A percentile compares a stretch with the other conserved stretches of the same genome.
These are phyloP conservation scores for Saturnispora kantuleensis DNA, from an alignment of 805 yeast genomes.

Conservation along the genomic window DNA sequence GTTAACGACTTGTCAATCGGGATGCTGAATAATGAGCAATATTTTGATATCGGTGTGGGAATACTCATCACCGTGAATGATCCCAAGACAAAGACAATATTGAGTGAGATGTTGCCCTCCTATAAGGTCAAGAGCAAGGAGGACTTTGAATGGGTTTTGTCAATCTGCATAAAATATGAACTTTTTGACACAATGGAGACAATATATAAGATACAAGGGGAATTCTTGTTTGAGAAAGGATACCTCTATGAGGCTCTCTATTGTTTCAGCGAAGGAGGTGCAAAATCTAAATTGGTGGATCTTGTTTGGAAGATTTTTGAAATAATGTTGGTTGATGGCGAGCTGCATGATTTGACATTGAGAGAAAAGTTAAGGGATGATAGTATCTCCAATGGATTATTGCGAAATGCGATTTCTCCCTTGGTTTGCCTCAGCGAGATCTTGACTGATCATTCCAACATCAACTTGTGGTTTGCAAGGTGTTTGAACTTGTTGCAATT, in stretches of 20 bases:
- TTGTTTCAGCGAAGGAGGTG: constrained; percentile 56
- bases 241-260: constrained; percentile 49
- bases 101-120: constrained; percentile 50
- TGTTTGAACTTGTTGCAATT: constrained; percentile 36
- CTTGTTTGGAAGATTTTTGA: constrained; percentile 57
- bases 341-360: constrained; percentile 41
- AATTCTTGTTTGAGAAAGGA: constrained; percentile 19
- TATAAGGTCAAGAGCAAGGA: constrained; percentile 57
- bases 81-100: constrained; percentile 32
- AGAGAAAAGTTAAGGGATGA: constrained; percentile 15
- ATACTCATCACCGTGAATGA: constrained; percentile 40
- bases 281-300: constrained; percentile 39
- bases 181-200: constrained; percentile 47
- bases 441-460: constrained; percentile 26
- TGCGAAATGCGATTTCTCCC: constrained; percentile 63
- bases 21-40: constrained; percentile 39
- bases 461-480: constrained; percentile 19
- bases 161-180: constrained; percentile 60
- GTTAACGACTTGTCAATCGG: constrained; percentile 45
- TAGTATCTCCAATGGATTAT: constrained; percentile 35
- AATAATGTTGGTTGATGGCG: constrained; percentile 42
- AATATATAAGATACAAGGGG: constrained; percentile 46
- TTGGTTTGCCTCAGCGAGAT: constrained; percentile 53
- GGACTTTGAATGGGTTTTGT: constrained; percentile 70
- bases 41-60: constrained; percentile 66